Base-by-base conservation (phyloP, 345 rosid genomes). In the Stellera chamaejasme region DNA sequence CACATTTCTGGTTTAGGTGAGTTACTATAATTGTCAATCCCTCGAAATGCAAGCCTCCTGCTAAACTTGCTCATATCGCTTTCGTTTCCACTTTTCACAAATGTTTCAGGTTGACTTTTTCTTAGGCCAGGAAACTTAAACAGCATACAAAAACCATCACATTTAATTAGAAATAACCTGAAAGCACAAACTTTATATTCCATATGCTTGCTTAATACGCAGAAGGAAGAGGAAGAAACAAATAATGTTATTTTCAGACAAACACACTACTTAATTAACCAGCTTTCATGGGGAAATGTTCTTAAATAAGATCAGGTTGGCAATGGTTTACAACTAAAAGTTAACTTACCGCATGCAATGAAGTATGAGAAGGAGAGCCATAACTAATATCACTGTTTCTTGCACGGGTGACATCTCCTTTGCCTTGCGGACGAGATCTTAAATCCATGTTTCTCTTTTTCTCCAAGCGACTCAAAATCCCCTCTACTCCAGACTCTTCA, bases 401-500 rank as follows among this genome's bases (percentile, higher is more conserved):
- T 58, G 50, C 27, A 58, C 11, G 55, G 65, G 67, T 39, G 60
- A 8, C 64, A 47, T 52, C 74, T 47, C 61, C 81, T 69, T 70
- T 79, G 60, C 62, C 80, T 41, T 73, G 74, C 64, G 76, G 74
- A 69, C 71, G 76, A 58, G 81, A 55, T 63, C 94, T 90, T 15
- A 86, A 75, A 49, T 75, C 77, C 46, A 64, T 55, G 71, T 81
- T 83, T 78, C 97, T 81, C 68, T 93, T 91, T 72, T 76, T 88
- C 79, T 89, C 91, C 67, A 93, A 66, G 48, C 94, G 79, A 47
- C 66, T 78, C 64, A 93, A 70, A 66, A 93, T 84, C 48, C 99
- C 99, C 65, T 84, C 87, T 63, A 89, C 72, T 48, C 99, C 99
- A 62, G 78, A 77, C 57, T 77, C 79, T 56, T 70, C 73, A 56